Evolutionary conservation across 2,329 filamentous ascomycete genomes (phyloP), one percentile per base, ranked within the genome.

Genomic region (Fusarium mangiferae): DNA sequence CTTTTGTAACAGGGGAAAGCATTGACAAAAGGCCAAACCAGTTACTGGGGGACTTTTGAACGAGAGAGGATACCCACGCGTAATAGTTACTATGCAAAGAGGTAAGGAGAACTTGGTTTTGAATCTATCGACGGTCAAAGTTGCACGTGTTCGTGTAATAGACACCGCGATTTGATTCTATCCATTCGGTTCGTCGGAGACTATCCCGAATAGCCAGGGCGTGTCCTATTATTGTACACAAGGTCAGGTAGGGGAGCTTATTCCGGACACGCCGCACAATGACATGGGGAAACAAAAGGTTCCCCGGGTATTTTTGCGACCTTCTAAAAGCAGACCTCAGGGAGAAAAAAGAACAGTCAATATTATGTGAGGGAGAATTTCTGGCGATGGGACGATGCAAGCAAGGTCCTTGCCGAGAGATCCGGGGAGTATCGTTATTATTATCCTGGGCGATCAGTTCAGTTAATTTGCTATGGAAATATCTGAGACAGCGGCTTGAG

Each of bases 301-400:
- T 58, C 55, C 61, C 38, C 49, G 41, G 46, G 36, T 60, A 55
- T 45, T 64, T 62, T 49, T 75, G 45, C 62, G 73, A 78, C 76
- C 76, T 78, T 78, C 75, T 78, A 44, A 77, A 78, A 76, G 65
- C 38, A 73, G 75, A 39, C 39, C 28, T n/a, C 8, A 17, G 42
- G 33, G 30, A 45, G 48, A 26, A 22, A 60, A 39, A 41, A 26
- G 12, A 51, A 39, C 24, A 56, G 54, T 17, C 46, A 52, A 55
- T 56, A 46, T 66, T 59, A 61, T 66, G 57, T 61, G 57, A 75
- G 59, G 39, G 41, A 61, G 46, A 35, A 46, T 62, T 74, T 38
- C 62, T 38, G 39, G 38, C 42, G 30, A 60, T 68, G 44, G 51
- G 67, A 55, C 45, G 54, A 56, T 52, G 49, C 28, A 46, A 57